Evolutionary conservation across 176 grass and related monocot species (phyloP), one percentile per base, ranked within the genome.

Genomic region (Thinopyrum elongatum): DNA sequence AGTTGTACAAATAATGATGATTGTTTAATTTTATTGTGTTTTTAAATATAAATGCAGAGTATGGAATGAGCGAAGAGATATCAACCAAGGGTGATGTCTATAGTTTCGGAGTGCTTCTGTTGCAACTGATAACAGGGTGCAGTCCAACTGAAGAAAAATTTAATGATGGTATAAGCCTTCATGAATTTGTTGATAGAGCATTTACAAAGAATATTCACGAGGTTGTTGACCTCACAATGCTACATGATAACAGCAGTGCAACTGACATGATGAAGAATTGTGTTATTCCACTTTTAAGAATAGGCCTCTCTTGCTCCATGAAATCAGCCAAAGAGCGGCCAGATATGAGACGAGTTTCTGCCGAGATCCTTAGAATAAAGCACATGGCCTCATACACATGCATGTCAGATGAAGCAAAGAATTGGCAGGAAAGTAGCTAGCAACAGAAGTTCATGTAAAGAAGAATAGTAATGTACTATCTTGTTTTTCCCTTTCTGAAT

Each of bases 241-340:
- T 35, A 10, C 29, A 58, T n/a, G 74, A 77, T 61, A 70, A 34
- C 1, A 36, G 0, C 23, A 53, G 7, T 22, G 7, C 7, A 47
- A 9, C 34, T 0, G 0, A 64, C 8, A 1, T 80, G 34, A 67
- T 88, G 69, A 68, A 77, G 15, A 85, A 35, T 2, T 91, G 76
- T 19, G n/a, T 91, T 41, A 51, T 85, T 70, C 81, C 90, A n/a
- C 61, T 91, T 23, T 27, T 80, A 1, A 66, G 74, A 70, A 70
- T 91, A 63, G 90, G 76, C 2, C 60, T 88, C 8, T 51, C 82
- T 0, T 91, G 90, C 58, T 91, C 86, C 7, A 77, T 30, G 28
- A 2, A 62, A 81, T 82, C 82, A 0, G 76, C 76, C 1, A 88
- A 47, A 33, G 69, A 76, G 14, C 81, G 86, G 2, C 70, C 33